Evolutionary conservation across 441 rosid species (phyloP), one percentile per base, ranked within the genome.

Genomic region (Flueggea neowawraea): DNA sequence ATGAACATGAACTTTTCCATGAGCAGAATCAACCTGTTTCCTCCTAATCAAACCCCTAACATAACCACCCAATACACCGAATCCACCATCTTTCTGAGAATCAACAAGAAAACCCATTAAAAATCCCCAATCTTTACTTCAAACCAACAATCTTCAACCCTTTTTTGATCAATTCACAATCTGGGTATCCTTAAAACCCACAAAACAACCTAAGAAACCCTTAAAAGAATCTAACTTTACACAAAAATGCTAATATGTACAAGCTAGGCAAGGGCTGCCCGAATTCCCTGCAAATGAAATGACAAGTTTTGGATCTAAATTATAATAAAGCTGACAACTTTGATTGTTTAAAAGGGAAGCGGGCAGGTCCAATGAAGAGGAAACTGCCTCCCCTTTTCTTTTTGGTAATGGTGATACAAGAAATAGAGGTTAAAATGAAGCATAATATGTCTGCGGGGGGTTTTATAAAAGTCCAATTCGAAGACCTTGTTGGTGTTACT

Each of bases 11-110:
- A 73, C 44, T 52, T 63, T 57, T 5, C 48, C 45, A 78, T 82
- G 77, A 11, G 67, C 84, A 73, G 97, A 90, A 75, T 90, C 91
- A 60, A 91, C 97, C 78, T 87, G 96, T 62, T 94, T 94, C 76
- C 98, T 87, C 81, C 98, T 75, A 11, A 85, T 80, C 72, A 93
- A 69, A 64, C 86, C 70, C 78, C 83, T 82, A 31, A 83, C 55
- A 45, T 81, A 80, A 68, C 84, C 78, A 55, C 80, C 72, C 49
- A 61, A 45, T 12, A 72, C 73, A 48, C 71, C 76, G 16, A 13
- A 36, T 13, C 75, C 70, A 4, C 82, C 85, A 51, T 78, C 83
- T 43, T 67, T 78, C 58, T 73, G 80, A 6, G 85, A 80, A 70
- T 76, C 89, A 58, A 64, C 77, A 56, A 74, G 70, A 73, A 86